Base-by-base conservation (phyloP, 352 stramenopile species). In the Globisporangium echinulatum region DNA sequence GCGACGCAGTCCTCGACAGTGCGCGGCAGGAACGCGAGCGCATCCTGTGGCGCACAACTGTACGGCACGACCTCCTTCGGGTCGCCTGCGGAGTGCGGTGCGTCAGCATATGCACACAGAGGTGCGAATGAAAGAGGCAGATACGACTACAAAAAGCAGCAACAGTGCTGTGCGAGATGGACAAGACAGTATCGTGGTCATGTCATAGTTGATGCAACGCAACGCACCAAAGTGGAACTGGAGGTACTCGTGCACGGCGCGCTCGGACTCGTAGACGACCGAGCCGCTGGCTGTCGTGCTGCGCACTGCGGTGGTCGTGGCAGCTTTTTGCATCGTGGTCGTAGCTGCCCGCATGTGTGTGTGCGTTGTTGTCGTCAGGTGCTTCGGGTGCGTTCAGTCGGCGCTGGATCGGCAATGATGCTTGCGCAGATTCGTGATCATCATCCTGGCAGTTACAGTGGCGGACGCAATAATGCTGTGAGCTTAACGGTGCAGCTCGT, bases 201-300 rank as follows among this genome's bases (percentile, higher is more conserved):
- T n/a, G 19, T 39, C 36, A 36, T 4, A 4, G 11, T 44, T 44
- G 40, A 13, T 14, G 40, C 40, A 44, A 4, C 39, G n/a, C 1
- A 7, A 63, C 59, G 42, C 39, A 91, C 87, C 88, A 67, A 91
- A 97, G 67, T 97, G 88, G 62, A 97, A 96, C 69, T 96, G 88
- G 6, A 97, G 65, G 56, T 97, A 97, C 68, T 97, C 88, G 59
- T 94, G 75, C 51, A 94, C 85, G 4, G 88, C 88, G 40, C 88
- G 74, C 49, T 88, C 77, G 14, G 85, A 92, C 66, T 96, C 88
- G 71, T 96, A 96, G 36, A 96, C 79, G 39, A 81, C 71, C 15
- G 85, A 92, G 37, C 87, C 87, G 66, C 85, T 96, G 15, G 88
- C 87, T 2, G 87, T 93, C 8, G 88, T 97, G 72, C 85, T 94